Base-by-base conservation (phyloP, 2,329 filamentous ascomycete species). In the Talaromyces funiculosus region DNA sequence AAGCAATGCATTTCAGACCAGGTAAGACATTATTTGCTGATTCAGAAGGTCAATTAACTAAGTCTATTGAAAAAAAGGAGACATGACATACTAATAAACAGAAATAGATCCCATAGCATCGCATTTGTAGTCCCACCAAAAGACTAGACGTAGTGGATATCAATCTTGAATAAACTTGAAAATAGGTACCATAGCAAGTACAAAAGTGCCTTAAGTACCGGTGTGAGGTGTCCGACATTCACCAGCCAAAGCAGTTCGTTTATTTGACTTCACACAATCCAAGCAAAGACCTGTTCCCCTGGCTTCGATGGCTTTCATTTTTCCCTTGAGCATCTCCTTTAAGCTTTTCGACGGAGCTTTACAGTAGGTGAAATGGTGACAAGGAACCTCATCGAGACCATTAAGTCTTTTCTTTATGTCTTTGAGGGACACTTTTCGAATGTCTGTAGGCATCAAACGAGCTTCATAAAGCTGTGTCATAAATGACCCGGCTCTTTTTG, bases 361-460 rank as follows among this genome's bases (percentile, higher is more conserved):
- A 24, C 42, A 45, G 4, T 45, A 24, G 5, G 4, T 45, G 22
- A 45, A 45, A 45, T 45, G 42, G 12, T 10, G 12, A 45, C 20
- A 24, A 6, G 10, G 14, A 16, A 43, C 40, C 5, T 45, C 20
- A 3, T 2, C 20, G 12, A 45, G 42, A 2, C 3, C 26, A 0
- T 45, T 22, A 0, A 84, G 2, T 14, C 35, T 29, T 3, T 20
- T 4, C 14, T 12, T 31, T 31, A 22, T n/a, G 2, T 9, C 14
- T 5, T 14, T 0, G 1, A 20, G 20, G 16, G 33, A 37, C 5
- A 16, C 20, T 5, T 24, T n/a, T 4, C 4, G 9, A 29, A 55
- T 31, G n/a, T 53, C 47, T 18, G 29, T 33, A 35, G 47, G 47
- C 47, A 53, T 33, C 9, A 53, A 35, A 2, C 14, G 3, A 0